Base-by-base conservation (phyloP, 805 yeast species). In the Kurtzmaniella cleridarum region DNA sequence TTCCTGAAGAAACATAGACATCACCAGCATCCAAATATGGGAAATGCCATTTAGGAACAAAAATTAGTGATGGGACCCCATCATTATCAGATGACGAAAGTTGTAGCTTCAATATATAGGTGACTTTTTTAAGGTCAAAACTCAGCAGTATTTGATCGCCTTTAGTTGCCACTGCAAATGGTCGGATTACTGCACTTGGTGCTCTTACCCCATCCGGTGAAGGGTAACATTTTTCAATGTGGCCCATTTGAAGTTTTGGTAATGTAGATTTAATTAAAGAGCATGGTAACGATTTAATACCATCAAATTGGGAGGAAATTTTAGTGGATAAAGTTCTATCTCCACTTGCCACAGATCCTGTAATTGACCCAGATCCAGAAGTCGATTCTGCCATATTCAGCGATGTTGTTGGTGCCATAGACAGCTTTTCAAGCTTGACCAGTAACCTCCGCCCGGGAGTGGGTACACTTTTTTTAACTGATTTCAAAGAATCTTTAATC, bases 31-130 rank as follows among this genome's bases (percentile, higher is more conserved):
- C 40, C 67, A 77, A 34, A 58, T 54, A 34, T 62, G 78, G 67
- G 34, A 74, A 89, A 55, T 90, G 96, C 69, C 79, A 73, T 18
- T 66, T 68, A 0, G 97, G 97, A 20, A 88, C 51, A 51, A 69
- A 84, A 2, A 90, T 73, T 34, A 73, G 58, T 0, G 91, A 81
- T 2, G 88, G 80, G 10, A 26, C 11, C 7, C 36, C 35, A 3
- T 34, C 41, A 3, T 50, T 45, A 2, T 34, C 35, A 14, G 50
- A 24, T 17, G 46, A 42, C 4, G 32, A 37, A 2, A 61, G 39
- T 10, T 53, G 46, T 12, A 89, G 54, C 9, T 71, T 67, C 41
- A 87, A 57, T 0, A 55, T 53, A 54, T 78, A 87, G 23, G 53
- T 59, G 15, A 66, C 64, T 3, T 61, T 55, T 32, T 60, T 59